phyloP scores from a whole-genome alignment of 495 filamentous ascomycete species.

The Chaetomium fimeti region DNA sequence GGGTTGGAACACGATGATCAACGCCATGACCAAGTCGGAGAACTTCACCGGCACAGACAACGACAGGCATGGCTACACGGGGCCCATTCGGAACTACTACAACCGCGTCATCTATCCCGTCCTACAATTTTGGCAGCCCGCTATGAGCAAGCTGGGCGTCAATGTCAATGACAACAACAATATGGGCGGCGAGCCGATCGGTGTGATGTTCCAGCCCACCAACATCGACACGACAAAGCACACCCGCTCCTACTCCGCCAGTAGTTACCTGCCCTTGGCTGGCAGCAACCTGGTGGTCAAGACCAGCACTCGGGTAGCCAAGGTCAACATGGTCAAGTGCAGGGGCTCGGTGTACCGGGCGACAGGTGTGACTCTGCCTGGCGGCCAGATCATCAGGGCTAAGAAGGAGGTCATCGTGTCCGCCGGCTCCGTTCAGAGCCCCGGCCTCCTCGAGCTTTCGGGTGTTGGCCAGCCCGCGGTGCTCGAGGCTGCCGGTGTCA shows the following conservation, averaged over 20 bases:
- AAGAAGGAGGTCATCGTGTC: slow-evolving; percentile 52
- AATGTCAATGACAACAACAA: slow-evolving; percentile 28
- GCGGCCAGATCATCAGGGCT: slow-evolving; percentile 34
- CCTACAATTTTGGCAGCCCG: slow-evolving; percentile 35
- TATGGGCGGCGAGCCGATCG: slow-evolving; percentile 38
- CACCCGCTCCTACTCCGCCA: slow-evolving; percentile 40
- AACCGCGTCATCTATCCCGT: slow-evolving; percentile 38
- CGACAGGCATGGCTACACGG: slow-evolving; percentile 21
- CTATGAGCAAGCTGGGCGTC: slow-evolving; percentile 36
- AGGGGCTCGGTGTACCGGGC: slow-evolving; percentile 11
- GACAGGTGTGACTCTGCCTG: slow-evolving; percentile 32
- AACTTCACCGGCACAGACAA: slow-evolving; percentile 34
- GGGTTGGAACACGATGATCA: slow-evolving; percentile 46
- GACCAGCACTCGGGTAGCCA: slow-evolving; percentile 24
- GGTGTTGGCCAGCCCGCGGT: slow-evolving; percentile 50
- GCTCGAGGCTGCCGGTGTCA: slow-evolving; percentile 42
- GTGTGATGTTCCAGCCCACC: slow-evolving; percentile 38
- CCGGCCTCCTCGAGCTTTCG: slow-evolving; percentile 50
- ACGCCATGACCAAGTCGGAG: slow-evolving; percentile 25
- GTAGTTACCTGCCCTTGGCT: slow-evolving; percentile 26
- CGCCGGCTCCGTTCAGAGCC: slow-evolving; percentile 52
- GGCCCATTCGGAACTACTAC: slow-evolving; percentile 37
- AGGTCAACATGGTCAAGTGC: slow-evolving; percentile 23
- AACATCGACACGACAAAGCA: slow-evolving; percentile 38
- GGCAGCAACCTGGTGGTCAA: slow-evolving; percentile 23